Conservation (phyloP, 2,329 filamentous ascomycete species). For the Lecanicillium sp. region DNA sequence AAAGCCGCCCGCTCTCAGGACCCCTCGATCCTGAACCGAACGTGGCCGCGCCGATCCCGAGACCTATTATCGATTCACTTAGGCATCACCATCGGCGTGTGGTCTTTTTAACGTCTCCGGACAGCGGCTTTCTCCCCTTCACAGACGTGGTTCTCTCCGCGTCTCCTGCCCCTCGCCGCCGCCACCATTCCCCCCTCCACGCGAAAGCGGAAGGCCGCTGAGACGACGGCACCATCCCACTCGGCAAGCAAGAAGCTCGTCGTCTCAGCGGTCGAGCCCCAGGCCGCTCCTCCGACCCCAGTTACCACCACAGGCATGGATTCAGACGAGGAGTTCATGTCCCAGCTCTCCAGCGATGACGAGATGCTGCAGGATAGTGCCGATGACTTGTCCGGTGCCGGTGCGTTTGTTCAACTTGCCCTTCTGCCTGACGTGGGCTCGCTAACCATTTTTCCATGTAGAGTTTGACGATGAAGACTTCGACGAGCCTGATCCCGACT, state of each 20-base stretch:
- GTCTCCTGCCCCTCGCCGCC: conserved; percentile 18
- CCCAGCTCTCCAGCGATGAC: conserved; percentile 67
- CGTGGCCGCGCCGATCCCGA: not conserved
- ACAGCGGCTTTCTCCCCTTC: not conserved
- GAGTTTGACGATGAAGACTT: conserved; percentile 56
- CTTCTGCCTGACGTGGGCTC: not conserved
- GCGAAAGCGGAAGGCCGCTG: conserved; percentile 59
- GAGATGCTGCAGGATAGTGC: conserved; percentile 73
- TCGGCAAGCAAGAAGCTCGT: conserved; percentile 48
- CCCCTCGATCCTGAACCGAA: not conserved
- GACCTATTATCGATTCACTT: not conserved
- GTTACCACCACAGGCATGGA: conserved; percentile 68
- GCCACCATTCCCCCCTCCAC: conserved; percentile 55
- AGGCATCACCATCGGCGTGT: too few species aligned
- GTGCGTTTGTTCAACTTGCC: conserved; percentile 25
- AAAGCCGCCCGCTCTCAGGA: not conserved
- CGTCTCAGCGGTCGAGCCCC: conserved; percentile 43
- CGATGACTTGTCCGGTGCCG: conserved; percentile 54
- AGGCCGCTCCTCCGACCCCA: conserved; percentile 51
- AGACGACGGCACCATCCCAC: conserved; percentile 51
- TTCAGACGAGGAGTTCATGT: conserved; percentile 93
- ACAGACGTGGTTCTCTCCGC: not conserved
- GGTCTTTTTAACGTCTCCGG: too few species aligned
- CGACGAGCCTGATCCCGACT: conserved; percentile 49
- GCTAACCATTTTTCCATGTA: conserved; percentile 17